A percentile compares a stretch with the other conserved stretches of the same genome.
Conservation (phyloP, 306 rosid species). For the Morella rubra region DNA sequence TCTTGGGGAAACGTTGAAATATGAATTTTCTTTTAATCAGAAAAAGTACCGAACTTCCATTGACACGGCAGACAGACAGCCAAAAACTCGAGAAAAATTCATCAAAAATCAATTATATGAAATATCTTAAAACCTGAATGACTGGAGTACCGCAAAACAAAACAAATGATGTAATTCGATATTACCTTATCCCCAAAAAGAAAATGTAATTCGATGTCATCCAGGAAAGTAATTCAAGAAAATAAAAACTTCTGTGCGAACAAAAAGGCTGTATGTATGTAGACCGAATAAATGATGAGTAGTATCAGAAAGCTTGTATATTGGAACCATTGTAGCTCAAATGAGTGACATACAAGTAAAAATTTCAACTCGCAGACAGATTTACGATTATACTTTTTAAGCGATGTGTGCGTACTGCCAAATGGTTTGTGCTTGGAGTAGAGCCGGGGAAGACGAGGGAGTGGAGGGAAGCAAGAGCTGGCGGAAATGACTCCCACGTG, state of each 20-base stretch:
- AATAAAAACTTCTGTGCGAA: neutral
- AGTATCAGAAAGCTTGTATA: neutral
- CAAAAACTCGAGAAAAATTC: neutral
- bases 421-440: conserved; percentile 52
- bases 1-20: neutral
- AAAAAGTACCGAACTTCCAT: too few relatives aligned
- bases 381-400: neutral
- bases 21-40: too few relatives aligned
- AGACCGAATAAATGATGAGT: neutral
- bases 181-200: neutral
- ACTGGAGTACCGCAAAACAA: neutral
- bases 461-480: conserved; percentile 46
- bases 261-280: neutral
- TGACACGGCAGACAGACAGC: neutral
- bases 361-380: neutral
- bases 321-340: neutral
- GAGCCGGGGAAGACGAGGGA: conserved; percentile 37
- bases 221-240: too few relatives aligned
- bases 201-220: neutral
- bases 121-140: neutral
- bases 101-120: neutral
- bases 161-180: too few relatives aligned
- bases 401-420: conserved; percentile 42
- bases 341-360: conserved; percentile 10
- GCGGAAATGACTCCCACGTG: conserved; percentile 50